Percentiles rank a stretch among this genome's conserved stretches.
These are phyloP conservation scores for Grigorovia humatica DNA, from an alignment of 805 yeast species.

Conservation along the genomic window DNA sequence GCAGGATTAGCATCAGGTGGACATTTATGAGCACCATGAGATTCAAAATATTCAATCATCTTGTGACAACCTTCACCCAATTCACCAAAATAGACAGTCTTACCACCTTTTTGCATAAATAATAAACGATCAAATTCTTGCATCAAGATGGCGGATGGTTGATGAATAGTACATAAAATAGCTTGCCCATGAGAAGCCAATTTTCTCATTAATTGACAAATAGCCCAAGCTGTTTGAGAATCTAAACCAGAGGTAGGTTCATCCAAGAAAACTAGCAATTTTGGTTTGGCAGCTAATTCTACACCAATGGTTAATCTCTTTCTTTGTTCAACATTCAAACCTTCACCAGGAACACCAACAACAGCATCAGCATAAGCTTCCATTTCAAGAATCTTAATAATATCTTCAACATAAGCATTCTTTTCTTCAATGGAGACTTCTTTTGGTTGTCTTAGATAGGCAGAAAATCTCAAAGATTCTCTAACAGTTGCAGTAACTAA, in stretches of 20 bases:
- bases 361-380: slow-evolving; percentile 56
- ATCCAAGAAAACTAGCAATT: slow-evolving; percentile 48
- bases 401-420: slow-evolving; percentile 53
- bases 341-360: slow-evolving; percentile 68
- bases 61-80: slow-evolving; percentile 46
- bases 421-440: slow-evolving; percentile 44
- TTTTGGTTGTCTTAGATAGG: slow-evolving; percentile 55
- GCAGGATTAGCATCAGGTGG: slow-evolving; percentile 71
- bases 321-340: slow-evolving; percentile 53
- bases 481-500: slow-evolving; percentile 56
- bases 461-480: slow-evolving; percentile 60
- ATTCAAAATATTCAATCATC: slow-evolving; percentile 57
- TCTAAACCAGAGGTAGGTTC: slow-evolving; percentile 65
- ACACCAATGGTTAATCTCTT: slow-evolving; percentile 58
- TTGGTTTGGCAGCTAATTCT: slow-evolving; percentile 57
- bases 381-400: slow-evolving; percentile 57
- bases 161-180: slow-evolving; percentile 69
- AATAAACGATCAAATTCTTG: slow-evolving; percentile 70
- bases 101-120: slow-evolving; percentile 61
- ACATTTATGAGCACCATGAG: slow-evolving; percentile 54
- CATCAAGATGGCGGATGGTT: slow-evolving; percentile 72
- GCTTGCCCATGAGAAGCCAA: slow-evolving; percentile 54
- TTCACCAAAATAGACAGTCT: slow-evolving; percentile 69
- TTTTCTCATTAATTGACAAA: slow-evolving; percentile 50
- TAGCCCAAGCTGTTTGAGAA: slow-evolving; percentile 60